Conservation (phyloP, 1,284 basidiomycete species). For the Pterulicium gracile region DNA sequence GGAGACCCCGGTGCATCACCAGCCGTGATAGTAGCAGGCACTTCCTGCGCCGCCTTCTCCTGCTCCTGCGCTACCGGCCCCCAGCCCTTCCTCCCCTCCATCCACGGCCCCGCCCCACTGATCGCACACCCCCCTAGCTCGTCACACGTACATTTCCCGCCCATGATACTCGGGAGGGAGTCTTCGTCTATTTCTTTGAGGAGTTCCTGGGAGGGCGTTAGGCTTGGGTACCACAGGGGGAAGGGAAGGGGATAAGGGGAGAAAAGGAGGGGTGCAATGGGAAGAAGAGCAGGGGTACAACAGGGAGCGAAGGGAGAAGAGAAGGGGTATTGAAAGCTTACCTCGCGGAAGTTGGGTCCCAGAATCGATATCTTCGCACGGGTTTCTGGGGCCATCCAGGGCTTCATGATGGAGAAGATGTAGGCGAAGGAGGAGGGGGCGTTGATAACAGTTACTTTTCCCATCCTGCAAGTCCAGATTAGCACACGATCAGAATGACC, state of each 20-base stretch:
- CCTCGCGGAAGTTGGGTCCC: constrained; percentile 43
- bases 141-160: constrained; percentile 44
- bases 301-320: neutral
- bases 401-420: constrained; percentile 58
- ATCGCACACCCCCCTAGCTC: constrained; percentile 44
- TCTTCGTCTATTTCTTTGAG: constrained; percentile 20
- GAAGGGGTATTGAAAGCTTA: constrained; percentile 31
- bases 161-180: constrained; percentile 26
- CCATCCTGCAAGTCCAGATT: constrained; percentile 38
- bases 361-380: constrained; percentile 53
- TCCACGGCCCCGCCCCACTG: constrained; percentile 60
- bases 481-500: constrained; percentile 3
- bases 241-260: neutral
- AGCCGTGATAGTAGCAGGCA: too few species aligned
- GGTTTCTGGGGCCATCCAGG: constrained; percentile 65
- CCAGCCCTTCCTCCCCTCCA: constrained; percentile 44
- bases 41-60: too few species aligned
- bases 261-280: neutral
- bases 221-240: constrained; percentile 37
- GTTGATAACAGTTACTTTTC: constrained; percentile 56
- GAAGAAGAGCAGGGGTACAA: neutral
- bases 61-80: constrained; percentile 25
- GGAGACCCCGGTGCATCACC: too few species aligned
- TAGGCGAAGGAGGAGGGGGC: constrained; percentile 59
- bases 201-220: constrained; percentile 23